Percentiles rank a stretch among this genome's conserved stretches.
Conservation (phyloP, 495 filamentous ascomycete species). For the Aspergillus saccharolyticus region DNA sequence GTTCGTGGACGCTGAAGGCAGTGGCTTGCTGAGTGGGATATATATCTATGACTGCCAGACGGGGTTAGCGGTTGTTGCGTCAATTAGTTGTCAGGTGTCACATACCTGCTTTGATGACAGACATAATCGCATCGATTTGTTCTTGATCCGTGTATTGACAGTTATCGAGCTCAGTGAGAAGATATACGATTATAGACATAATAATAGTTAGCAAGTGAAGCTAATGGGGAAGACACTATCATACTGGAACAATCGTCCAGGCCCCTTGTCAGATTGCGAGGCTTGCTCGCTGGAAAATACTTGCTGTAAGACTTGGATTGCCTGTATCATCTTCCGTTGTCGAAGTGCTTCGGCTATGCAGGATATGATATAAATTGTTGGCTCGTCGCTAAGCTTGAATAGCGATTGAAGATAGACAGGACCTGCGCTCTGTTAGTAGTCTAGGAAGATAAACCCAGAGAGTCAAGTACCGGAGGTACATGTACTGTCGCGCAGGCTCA, state of each 20-base stretch:
- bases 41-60: conserved; percentile 38
- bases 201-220: background rate
- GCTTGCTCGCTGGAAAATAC: conserved; percentile 53
- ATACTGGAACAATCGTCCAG: conserved; percentile 48
- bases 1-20: conserved; percentile 56
- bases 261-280: conserved; percentile 38
- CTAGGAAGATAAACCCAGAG: background rate
- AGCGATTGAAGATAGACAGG: conserved; percentile 52
- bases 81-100: background rate
- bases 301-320: conserved; percentile 53
- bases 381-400: conserved; percentile 39
- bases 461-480: conserved; percentile 42
- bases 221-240: background rate
- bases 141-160: conserved; percentile 19
- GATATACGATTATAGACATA: conserved; percentile 54
- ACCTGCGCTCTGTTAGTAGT: conserved; percentile 32
- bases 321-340: conserved; percentile 52
- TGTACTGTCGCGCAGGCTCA: conserved; percentile 58
- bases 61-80: conserved; percentile 20
- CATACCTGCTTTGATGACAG: conserved; percentile 58
- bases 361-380: conserved; percentile 61
- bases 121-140: conserved; percentile 49
- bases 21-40: conserved; percentile 19
- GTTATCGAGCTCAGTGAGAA: conserved; percentile 49
- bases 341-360: conserved; percentile 73